Evolutionary conservation across 345 rosid genomes (phyloP).

Genomic region (Acer saccharum): DNA sequence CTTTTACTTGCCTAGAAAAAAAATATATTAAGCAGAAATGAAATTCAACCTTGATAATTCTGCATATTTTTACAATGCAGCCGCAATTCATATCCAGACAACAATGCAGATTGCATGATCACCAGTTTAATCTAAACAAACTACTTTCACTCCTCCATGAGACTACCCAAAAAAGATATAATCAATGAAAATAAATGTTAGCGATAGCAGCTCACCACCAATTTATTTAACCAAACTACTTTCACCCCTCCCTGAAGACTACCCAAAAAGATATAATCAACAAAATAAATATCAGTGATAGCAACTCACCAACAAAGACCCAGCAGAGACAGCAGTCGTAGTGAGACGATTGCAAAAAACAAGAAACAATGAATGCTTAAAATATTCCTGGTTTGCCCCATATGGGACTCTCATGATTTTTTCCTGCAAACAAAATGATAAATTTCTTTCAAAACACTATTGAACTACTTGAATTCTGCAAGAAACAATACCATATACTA

Average conservation of each 20-base stretch:
- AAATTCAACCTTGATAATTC: neutral
- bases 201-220: slow-evolving; percentile 46
- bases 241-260: neutral
- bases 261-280: neutral
- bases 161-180: neutral
- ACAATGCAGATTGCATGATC: neutral
- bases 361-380: slow-evolving; percentile 81
- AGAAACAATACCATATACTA: no score
- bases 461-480: neutral
- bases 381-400: slow-evolving; percentile 77
- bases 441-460: neutral
- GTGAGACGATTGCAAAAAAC: slow-evolving; percentile 93
- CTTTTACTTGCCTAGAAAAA: slow-evolving; percentile 71
- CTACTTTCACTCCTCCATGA: neutral
- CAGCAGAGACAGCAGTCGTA: slow-evolving; percentile 89
- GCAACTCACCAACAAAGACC: slow-evolving; percentile 55
- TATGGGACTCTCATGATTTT: slow-evolving; percentile 94
- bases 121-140: neutral
- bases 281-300: neutral
- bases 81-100: neutral
- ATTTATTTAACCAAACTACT: neutral
- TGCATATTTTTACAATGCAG: neutral
- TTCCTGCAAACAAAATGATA: slow-evolving; percentile 50
- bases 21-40: slow-evolving; percentile 1
- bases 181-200: neutral